Conservation (phyloP, 768 basidiomycete species). For the Pleurotus platypus region DNA sequence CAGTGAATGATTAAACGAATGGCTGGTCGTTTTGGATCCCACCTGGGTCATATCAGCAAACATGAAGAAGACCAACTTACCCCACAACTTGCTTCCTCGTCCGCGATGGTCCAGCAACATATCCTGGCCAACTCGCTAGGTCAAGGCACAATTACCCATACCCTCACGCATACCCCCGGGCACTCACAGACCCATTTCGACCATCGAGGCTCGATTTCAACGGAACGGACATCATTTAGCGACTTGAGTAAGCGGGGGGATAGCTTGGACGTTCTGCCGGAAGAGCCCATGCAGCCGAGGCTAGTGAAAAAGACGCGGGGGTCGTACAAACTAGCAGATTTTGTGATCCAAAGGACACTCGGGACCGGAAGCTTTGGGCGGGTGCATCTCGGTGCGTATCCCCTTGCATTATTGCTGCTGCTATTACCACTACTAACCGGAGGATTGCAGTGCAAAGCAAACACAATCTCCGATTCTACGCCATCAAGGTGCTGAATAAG, state of each 20-base stretch:
- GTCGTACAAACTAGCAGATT: conserved; percentile 70
- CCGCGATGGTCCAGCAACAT: neutral
- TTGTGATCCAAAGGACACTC: conserved; percentile 76
- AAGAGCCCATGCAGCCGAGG: conserved; percentile 23
- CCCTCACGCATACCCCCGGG: too few relatives aligned
- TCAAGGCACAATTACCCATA: too few relatives aligned
- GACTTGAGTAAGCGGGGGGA: conserved; percentile 41
- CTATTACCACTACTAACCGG: conserved; percentile 8
- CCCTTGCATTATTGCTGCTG: conserved; percentile 6
- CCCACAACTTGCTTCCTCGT: conserved; percentile 5
- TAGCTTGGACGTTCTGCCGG: conserved; percentile 29
- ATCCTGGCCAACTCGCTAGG: neutral
- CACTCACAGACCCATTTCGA: conserved; percentile 33
- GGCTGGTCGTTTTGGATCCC: conserved; percentile 5
- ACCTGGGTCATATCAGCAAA: conserved; percentile 3
- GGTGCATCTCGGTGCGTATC: conserved; percentile 77
- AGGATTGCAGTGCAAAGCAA: conserved; percentile 69
- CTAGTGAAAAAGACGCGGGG: conserved; percentile 52
- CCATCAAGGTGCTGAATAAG: conserved; percentile 92
- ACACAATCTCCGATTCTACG: conserved; percentile 94
- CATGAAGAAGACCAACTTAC: conserved; percentile 3
- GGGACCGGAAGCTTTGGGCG: conserved; percentile 97
- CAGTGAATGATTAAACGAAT: conserved; percentile 7
- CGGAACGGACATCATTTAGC: conserved; percentile 54
- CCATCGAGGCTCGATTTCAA: conserved; percentile 67